phyloP scores from a whole-genome alignment of 2,329 filamentous ascomycete genomes.

The Arthrobotrys musiformis region DNA sequence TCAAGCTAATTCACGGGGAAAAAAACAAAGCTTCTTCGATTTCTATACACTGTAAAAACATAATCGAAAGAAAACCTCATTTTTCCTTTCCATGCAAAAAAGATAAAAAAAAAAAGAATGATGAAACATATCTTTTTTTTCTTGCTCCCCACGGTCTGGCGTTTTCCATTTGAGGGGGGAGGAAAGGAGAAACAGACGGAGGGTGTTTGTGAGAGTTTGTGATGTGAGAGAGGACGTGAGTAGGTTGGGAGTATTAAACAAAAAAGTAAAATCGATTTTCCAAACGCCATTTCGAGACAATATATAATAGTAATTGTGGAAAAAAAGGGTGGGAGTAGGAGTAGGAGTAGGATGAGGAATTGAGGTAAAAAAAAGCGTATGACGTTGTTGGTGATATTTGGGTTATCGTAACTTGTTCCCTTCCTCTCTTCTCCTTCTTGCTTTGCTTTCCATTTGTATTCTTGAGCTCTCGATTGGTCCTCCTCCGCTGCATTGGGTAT shows the following conservation, averaged over 20 bases:
- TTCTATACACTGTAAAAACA: conserved; percentile 55
- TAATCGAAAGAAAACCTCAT: conserved; percentile 39
- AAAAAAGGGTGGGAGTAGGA: conserved; percentile 24
- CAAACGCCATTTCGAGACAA: conserved; percentile 56
- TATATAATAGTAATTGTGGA: conserved; percentile 55
- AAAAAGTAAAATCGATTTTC: conserved; percentile 54
- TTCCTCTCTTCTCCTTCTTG: conserved; percentile 18
- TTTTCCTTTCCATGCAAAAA: conserved; percentile 44
- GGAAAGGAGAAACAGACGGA: conserved; percentile 10
- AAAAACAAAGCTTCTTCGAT: conserved; percentile 53
- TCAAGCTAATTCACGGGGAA: conserved; percentile 2
- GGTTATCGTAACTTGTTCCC: conserved; percentile 35
- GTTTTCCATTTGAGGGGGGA: conserved; percentile 14
- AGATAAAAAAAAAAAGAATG: conserved; percentile 13
- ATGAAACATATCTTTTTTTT: conserved; percentile 19
- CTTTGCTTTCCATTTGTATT: conserved; percentile 7
- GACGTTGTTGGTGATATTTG: conserved; percentile 20
- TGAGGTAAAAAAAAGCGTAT: conserved; percentile 18
- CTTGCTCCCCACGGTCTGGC: conserved; percentile 15
- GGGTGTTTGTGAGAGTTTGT: conserved; percentile 13
- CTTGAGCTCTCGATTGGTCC: not conserved
- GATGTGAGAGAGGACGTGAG: conserved; percentile 15
- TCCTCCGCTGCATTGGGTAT: conserved; percentile 13
- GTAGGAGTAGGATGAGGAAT: too few relatives aligned
- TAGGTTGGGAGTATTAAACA: conserved; percentile 54